Conservation (phyloP, 2,329 filamentous ascomycete species). For the Laburnicola sp. region DNA sequence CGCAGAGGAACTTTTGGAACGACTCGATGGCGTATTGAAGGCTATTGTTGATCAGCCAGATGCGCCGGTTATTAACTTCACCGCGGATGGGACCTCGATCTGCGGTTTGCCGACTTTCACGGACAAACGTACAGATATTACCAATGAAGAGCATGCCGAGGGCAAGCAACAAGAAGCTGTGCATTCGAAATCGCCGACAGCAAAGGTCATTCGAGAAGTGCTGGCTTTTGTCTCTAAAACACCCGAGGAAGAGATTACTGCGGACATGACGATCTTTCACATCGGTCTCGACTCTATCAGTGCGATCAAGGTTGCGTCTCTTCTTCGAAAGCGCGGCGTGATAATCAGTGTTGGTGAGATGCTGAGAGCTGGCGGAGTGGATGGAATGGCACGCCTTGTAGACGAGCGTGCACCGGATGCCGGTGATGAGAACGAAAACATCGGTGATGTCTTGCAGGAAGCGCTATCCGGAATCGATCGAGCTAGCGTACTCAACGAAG, state of each 20-base stretch:
- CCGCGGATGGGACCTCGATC: conserved; percentile 59
- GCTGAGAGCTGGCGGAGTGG: conserved; percentile 66
- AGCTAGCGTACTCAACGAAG: conserved; percentile 42
- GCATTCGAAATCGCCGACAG: conserved; percentile 37
- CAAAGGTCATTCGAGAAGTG: conserved; percentile 50
- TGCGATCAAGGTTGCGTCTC: conserved; percentile 77
- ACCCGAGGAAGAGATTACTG: conserved; percentile 60
- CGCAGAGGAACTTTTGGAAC: conserved; percentile 57
- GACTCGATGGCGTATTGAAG: conserved; percentile 62
- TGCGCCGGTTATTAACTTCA: conserved; percentile 59
- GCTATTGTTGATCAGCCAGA: conserved; percentile 58
- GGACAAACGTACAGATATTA: conserved; percentile 8
- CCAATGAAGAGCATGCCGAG: neutral
- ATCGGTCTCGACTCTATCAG: conserved; percentile 90
- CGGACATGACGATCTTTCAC: conserved; percentile 72
- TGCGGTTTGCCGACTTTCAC: conserved; percentile 62
- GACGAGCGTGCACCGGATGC: conserved; percentile 15
- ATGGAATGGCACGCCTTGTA: conserved; percentile 60
- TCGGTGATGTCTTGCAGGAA: conserved; percentile 9
- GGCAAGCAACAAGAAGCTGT: neutral
- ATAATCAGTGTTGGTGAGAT: conserved; percentile 71
- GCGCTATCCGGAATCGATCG: conserved; percentile 48
- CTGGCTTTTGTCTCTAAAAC: conserved; percentile 63
- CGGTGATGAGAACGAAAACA: conserved; percentile 1
- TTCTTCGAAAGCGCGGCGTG: conserved; percentile 67